A percentile compares a stretch with the other conserved stretches of the same genome.
Conservation (phyloP, 2,329 filamentous ascomycete species). For the Pseudogymnoascus sp. region DNA sequence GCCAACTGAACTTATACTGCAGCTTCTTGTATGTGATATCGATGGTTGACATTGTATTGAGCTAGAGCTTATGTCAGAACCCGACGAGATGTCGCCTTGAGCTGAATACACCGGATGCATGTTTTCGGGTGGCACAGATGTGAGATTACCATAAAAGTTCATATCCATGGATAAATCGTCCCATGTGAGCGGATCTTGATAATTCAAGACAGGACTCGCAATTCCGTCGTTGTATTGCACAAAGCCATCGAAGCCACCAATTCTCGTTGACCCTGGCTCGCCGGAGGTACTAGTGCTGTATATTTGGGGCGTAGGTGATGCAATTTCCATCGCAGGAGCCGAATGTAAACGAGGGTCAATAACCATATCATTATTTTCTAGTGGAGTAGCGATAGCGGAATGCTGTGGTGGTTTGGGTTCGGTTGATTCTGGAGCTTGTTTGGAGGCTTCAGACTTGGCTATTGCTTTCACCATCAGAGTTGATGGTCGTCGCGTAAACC, state of each 20-base stretch:
- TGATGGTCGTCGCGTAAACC: constrained; percentile 45
- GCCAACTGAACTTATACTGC: constrained; percentile 40
- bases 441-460: neutral
- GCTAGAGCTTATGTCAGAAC: constrained; percentile 36
- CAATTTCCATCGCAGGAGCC: neutral
- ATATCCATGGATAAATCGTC: constrained; percentile 39
- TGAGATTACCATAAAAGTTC: constrained; percentile 34
- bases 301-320: constrained; percentile 25
- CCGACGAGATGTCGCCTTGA: constrained; percentile 34
- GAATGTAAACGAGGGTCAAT: neutral
- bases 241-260: constrained; percentile 38
- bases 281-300: constrained; percentile 32
- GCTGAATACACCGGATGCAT: constrained; percentile 25
- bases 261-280: constrained; percentile 30
- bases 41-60: constrained; percentile 38
- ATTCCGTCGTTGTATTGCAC: constrained; percentile 35
- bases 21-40: constrained; percentile 37
- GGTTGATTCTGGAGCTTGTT: neutral
- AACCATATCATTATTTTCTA: neutral
- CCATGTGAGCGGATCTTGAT: constrained; percentile 42
- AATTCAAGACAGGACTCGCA: constrained; percentile 31
- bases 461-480: constrained; percentile 31
- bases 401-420: neutral
- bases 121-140: constrained; percentile 32
- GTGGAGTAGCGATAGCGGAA: neutral